Evolutionary conservation across 768 basidiomycete species (phyloP).

Genomic region (Tulasnella sp.): DNA sequence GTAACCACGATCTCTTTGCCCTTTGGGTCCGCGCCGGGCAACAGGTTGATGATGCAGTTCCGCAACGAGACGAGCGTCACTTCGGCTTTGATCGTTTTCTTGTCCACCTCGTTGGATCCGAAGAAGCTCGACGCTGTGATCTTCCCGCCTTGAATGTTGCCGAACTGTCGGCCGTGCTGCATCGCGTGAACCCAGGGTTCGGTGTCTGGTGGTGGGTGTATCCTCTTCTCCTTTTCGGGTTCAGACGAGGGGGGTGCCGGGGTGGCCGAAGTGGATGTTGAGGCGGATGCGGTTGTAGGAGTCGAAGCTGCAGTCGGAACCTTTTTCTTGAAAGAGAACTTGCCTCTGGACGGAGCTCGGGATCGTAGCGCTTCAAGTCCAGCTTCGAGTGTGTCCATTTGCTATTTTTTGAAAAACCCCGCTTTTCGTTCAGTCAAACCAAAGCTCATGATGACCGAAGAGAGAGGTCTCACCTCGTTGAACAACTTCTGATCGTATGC

Average conservation of each 20-base stretch:
- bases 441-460: too few relatives aligned
- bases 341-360: not conserved
- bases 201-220: not conserved
- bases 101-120: not conserved
- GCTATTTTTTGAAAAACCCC: not conserved
- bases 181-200: not conserved
- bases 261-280: not conserved
- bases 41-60: slow-evolving; percentile 1
- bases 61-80: not conserved
- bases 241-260: not conserved
- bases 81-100: not conserved
- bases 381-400: not conserved
- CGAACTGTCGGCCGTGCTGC: not conserved
- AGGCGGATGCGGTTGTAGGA: not conserved
- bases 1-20: not conserved
- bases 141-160: not conserved
- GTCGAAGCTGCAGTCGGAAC: not conserved
- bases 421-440: not conserved
- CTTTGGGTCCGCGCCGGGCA: not conserved
- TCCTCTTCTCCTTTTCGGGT: too few relatives aligned
- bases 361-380: not conserved
- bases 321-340: slow-evolving; percentile 15
- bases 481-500: not conserved
- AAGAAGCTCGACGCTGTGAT: not conserved
- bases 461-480: not conserved